phyloP scores from a whole-genome alignment of 2,329 filamentous ascomycete genomes.

The Xylaria sp. region DNA sequence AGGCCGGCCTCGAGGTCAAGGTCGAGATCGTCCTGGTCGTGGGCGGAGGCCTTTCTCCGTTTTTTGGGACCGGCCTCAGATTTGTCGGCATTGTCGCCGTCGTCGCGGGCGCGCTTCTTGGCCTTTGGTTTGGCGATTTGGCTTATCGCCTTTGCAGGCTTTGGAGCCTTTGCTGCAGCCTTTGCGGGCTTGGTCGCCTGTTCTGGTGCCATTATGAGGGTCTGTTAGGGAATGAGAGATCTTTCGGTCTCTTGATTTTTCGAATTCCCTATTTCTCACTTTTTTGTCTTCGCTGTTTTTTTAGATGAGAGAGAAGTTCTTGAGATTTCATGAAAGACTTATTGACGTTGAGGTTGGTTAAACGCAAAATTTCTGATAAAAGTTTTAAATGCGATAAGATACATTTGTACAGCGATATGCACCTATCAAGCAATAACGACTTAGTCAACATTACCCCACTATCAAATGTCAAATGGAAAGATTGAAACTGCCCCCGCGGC shows the following conservation, averaged over 20 bases:
- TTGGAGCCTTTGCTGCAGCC: constrained; percentile 26
- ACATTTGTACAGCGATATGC: constrained; percentile 14
- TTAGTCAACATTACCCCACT: constrained; percentile 14
- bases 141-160: constrained; percentile 20
- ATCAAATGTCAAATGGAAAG: constrained; percentile 21
- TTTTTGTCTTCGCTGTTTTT: not conserved
- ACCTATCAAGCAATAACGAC: constrained; percentile 9
- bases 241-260: not conserved
- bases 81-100: constrained; percentile 34
- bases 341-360: constrained; percentile 5
- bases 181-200: constrained; percentile 12
- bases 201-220: constrained; percentile 20
- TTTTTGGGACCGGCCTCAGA: constrained; percentile 31
- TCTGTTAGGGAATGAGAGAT: not conserved
- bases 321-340: constrained; percentile 1
- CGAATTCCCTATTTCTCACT: not conserved
- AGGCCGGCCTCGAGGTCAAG: constrained; percentile 66
- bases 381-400: constrained; percentile 12
- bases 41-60: constrained; percentile 49
- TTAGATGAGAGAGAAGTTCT: not conserved
- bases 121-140: constrained; percentile 31
- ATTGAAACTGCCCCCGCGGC: constrained; percentile 26
- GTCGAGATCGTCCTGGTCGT: constrained; percentile 49
- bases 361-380: constrained; percentile 8
- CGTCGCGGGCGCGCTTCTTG: constrained; percentile 54